phyloP scores from a whole-genome alignment of 2,329 filamentous ascomycete species.

The Boeremia exigua region DNA sequence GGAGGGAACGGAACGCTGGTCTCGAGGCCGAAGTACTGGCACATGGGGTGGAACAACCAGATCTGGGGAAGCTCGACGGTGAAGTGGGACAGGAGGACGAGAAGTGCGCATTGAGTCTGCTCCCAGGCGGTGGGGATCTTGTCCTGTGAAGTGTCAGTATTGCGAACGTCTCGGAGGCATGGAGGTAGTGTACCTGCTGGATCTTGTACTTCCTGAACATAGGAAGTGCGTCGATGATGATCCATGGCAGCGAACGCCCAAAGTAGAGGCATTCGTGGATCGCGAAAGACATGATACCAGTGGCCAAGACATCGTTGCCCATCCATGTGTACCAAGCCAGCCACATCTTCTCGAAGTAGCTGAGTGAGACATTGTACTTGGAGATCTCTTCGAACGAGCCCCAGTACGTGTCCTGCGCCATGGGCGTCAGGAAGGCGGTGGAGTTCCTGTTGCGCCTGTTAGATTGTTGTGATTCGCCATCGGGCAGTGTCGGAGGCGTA shows the following conservation, averaged over 20 bases:
- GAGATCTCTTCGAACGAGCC: slow-evolving; percentile 69
- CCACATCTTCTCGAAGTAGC: slow-evolving; percentile 87
- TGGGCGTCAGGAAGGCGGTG: slow-evolving; percentile 42
- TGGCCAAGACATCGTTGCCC: slow-evolving; percentile 96
- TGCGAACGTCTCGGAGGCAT: neutral
- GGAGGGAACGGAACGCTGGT: slow-evolving; percentile 90
- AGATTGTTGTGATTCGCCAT: slow-evolving; percentile 23
- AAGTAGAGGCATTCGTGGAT: slow-evolving; percentile 98
- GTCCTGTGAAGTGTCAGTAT: slow-evolving; percentile 51
- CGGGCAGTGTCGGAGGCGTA: slow-evolving; percentile 22
- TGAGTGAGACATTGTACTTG: slow-evolving; percentile 83
- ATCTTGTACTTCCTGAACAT: slow-evolving; percentile 95
- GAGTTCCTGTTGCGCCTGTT: slow-evolving; percentile 43
- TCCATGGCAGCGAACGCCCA: slow-evolving; percentile 86
- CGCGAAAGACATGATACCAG: slow-evolving; percentile 94
- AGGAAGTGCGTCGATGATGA: slow-evolving; percentile 87
- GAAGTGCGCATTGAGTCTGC: slow-evolving; percentile 91
- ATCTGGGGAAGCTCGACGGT: slow-evolving; percentile 98
- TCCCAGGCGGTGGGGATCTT: slow-evolving; percentile 93
- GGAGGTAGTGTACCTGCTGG: slow-evolving; percentile 69
- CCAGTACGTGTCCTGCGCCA: slow-evolving; percentile 66
- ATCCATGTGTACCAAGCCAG: slow-evolving; percentile 96
- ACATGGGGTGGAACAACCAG: slow-evolving; percentile 98
- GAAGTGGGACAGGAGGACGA: slow-evolving; percentile 94
- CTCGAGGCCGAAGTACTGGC: slow-evolving; percentile 86